A percentile compares a stretch with the other conserved stretches of the same genome.
Conservation (phyloP, 495 filamentous ascomycete species). For the Opeltia flavorubescens region DNA sequence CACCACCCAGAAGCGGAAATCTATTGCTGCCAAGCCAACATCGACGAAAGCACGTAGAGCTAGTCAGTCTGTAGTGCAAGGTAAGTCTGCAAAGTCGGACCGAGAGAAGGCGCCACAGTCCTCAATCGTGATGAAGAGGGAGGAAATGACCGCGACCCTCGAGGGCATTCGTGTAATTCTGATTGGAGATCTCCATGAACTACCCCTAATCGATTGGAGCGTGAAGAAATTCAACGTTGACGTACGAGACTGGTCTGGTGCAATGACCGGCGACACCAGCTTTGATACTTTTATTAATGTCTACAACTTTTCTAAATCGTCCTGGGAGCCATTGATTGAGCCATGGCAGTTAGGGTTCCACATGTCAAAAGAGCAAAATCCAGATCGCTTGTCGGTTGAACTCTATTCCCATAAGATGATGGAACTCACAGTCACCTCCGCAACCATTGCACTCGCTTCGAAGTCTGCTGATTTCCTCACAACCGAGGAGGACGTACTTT, state of each 20-base stretch:
- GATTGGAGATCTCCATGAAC: constrained; percentile 88
- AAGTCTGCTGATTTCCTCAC: constrained; percentile 86
- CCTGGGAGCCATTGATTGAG: constrained; percentile 93
- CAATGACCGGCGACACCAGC: constrained; percentile 71
- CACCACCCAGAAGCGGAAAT: constrained; percentile 38
- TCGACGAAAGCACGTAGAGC: constrained; percentile 42
- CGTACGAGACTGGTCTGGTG: constrained; percentile 80
- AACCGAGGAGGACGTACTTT: constrained; percentile 81
- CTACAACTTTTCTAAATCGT: constrained; percentile 97
- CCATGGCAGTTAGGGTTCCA: constrained; percentile 92
- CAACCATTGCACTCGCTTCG: constrained; percentile 82
- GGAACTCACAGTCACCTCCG: constrained; percentile 84
- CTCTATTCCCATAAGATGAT: constrained; percentile 76
- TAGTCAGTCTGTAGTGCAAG: constrained; percentile 27
- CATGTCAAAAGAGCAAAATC: constrained; percentile 62
- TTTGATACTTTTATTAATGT: constrained; percentile 91
- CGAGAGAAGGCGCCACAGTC: constrained; percentile 17
- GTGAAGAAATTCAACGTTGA: constrained; percentile 77
- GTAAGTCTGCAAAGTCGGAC: constrained; percentile 17
- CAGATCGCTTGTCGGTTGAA: constrained; percentile 68
- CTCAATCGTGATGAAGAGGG: constrained; percentile 53
- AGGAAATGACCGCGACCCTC: constrained; percentile 70
- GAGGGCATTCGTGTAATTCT: constrained; percentile 86
- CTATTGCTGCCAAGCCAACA: constrained; percentile 46
- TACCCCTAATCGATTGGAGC: constrained; percentile 87